These are phyloP conservation scores for Chlamydomonas incerta DNA, from an alignment of 139 green algal genomes.

Conservation along the genomic window DNA sequence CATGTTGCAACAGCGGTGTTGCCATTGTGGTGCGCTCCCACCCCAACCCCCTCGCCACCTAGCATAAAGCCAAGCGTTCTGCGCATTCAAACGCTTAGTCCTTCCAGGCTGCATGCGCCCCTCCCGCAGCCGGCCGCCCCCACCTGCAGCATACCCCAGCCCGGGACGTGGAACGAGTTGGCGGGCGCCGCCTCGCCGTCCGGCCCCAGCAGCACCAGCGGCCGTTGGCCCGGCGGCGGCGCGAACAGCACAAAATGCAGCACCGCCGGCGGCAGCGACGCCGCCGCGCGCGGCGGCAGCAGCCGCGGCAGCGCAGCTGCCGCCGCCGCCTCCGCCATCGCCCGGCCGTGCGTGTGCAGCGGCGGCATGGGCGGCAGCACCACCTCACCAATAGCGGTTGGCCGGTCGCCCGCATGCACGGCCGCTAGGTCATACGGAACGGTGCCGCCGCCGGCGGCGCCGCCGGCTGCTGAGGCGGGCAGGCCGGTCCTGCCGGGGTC, in stretches of 20 bases:
- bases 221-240: slow-evolving; percentile 38
- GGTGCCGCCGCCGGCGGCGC: slow-evolving; percentile 2
- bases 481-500: slow-evolving; percentile 32
- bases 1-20: background rate
- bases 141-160: slow-evolving; percentile 56
- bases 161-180: slow-evolving; percentile 40
- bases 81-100: no score
- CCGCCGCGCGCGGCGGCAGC: slow-evolving; percentile 2
- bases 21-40: no score
- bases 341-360: background rate
- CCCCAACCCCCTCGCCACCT: no score
- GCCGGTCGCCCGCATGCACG: background rate
- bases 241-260: slow-evolving; percentile 59
- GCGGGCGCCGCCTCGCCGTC: background rate
- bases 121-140: no score
- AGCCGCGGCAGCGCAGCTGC: slow-evolving; percentile 2
- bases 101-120: no score
- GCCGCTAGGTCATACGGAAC: slow-evolving; percentile 22
- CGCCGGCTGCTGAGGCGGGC: slow-evolving; percentile 2
- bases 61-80: no score
- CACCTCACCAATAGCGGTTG: background rate
- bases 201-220: slow-evolving; percentile 40
- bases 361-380: background rate
- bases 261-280: slow-evolving; percentile 26
- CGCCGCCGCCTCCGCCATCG: background rate